Evolutionary conservation across 139 green algal species (phyloP).

Genomic region (Chlamydomonas incerta): DNA sequence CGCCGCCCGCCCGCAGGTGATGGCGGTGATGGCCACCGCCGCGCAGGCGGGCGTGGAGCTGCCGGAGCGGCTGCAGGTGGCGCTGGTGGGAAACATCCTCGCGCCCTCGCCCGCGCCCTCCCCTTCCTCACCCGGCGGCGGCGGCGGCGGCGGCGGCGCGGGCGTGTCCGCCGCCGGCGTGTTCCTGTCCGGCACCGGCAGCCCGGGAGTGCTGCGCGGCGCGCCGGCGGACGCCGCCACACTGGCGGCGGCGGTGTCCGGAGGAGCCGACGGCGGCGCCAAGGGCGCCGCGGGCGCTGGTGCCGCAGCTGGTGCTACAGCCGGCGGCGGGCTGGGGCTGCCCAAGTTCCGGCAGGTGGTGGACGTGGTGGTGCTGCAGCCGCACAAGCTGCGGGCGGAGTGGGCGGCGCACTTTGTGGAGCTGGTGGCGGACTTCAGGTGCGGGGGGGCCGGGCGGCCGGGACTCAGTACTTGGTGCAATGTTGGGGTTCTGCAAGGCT

Average conservation of each 20-base stretch:
- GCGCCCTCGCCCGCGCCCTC: neutral
- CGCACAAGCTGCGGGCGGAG: neutral
- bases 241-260: neutral
- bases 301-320: neutral
- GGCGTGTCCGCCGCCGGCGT: slow-evolving; percentile 1
- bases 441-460: too few relatives aligned
- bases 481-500: too few relatives aligned
- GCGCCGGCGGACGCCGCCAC: neutral
- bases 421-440: slow-evolving; percentile 29
- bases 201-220: too few relatives aligned
- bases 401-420: slow-evolving; percentile 7
- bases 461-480: too few relatives aligned
- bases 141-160: neutral
- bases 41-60: neutral
- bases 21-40: neutral
- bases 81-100: neutral
- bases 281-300: neutral
- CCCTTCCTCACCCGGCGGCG: neutral
- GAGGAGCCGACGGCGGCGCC: neutral
- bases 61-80: slow-evolving; percentile 2
- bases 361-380: slow-evolving; percentile 2
- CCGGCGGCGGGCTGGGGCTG: neutral
- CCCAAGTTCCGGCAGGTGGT: slow-evolving; percentile 4
- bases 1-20: neutral
- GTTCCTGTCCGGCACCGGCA: slow-evolving; percentile 4